These are phyloP conservation scores for Daldinia bambusicola DNA, from an alignment of 495 filamentous ascomycete species.

Conservation along the genomic window DNA sequence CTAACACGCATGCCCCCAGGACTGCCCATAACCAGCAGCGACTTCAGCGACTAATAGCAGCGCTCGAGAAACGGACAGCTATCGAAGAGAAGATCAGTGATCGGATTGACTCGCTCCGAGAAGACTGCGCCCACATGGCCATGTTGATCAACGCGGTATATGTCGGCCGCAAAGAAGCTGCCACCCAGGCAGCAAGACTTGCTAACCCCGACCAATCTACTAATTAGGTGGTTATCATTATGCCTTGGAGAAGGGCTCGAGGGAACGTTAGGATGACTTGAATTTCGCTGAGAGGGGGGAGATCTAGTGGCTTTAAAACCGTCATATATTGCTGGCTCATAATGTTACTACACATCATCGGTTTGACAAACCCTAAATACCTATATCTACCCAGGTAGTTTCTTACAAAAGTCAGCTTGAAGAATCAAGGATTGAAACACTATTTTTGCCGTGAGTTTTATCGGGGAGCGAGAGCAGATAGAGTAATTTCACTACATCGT, in stretches of 20 bases:
- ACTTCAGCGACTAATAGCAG: constrained; percentile 18
- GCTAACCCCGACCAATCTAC: not conserved
- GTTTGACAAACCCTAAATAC: not conserved
- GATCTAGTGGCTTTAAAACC: not conserved
- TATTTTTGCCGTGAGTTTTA: not conserved
- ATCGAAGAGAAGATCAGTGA: constrained; percentile 36
- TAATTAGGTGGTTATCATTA: not conserved
- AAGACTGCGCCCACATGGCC: constrained; percentile 37
- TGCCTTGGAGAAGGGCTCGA: not conserved
- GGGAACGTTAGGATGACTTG: not conserved
- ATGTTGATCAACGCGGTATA: constrained; percentile 40
- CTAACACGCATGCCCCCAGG: constrained; percentile 14
- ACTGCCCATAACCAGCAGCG: constrained; percentile 22
- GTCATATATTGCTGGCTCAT: not conserved
- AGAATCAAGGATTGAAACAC: not conserved
- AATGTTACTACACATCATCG: not conserved
- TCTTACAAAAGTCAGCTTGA: not conserved
- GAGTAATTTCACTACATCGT: too few relatives aligned
- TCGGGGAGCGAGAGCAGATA: too few relatives aligned
- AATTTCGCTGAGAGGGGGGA: not conserved
- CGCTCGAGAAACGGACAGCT: constrained; percentile 28
- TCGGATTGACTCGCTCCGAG: constrained; percentile 24
- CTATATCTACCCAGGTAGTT: not conserved
- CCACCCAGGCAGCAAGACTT: constrained; percentile 15
- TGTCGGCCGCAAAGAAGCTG: constrained; percentile 35